A percentile compares a stretch with the other conserved stretches of the same genome.
Conservation (phyloP, 2,329 filamentous ascomycete genomes). For the Ascocoryne sarcoides region DNA sequence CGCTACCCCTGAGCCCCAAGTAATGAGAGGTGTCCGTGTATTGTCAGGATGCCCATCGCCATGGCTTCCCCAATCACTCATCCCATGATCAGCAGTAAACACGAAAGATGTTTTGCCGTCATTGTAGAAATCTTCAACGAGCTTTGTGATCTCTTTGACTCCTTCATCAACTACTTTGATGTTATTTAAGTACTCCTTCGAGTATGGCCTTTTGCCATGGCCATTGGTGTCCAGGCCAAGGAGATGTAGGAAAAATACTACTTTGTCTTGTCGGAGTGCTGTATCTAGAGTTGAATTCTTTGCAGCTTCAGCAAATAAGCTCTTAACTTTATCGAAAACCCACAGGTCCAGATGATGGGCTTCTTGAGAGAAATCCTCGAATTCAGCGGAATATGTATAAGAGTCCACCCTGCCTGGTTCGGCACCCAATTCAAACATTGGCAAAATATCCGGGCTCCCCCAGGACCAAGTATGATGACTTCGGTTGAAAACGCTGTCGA, state of each 20-base stretch:
- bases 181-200: slow-evolving; percentile 89
- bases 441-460: slow-evolving; percentile 94
- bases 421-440: slow-evolving; percentile 95
- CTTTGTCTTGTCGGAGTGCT: slow-evolving; percentile 69
- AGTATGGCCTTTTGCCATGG: slow-evolving; percentile 81
- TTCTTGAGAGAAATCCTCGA: slow-evolving; percentile 83
- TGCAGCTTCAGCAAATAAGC: slow-evolving; percentile 71
- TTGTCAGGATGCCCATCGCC: slow-evolving; percentile 97
- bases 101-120: slow-evolving; percentile 85
- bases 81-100: slow-evolving; percentile 96
- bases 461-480: slow-evolving; percentile 98
- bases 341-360: slow-evolving; percentile 77
- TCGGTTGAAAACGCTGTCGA: slow-evolving; percentile 97
- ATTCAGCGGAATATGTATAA: slow-evolving; percentile 73
- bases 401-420: slow-evolving; percentile 79
- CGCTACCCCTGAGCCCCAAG: slow-evolving; percentile 87
- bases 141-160: slow-evolving; percentile 69
- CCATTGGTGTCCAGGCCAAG: slow-evolving; percentile 87
- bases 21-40: slow-evolving; percentile 84
- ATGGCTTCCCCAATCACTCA: slow-evolving; percentile 99
- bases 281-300: slow-evolving; percentile 67
- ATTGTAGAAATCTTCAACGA: slow-evolving; percentile 79
- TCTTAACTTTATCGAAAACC: slow-evolving; percentile 93
- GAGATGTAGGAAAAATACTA: slow-evolving; percentile 92
- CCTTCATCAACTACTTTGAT: slow-evolving; percentile 90